Evolutionary conservation across 805 yeast species (phyloP).

Genomic region (Saturnispora halmiae): DNA sequence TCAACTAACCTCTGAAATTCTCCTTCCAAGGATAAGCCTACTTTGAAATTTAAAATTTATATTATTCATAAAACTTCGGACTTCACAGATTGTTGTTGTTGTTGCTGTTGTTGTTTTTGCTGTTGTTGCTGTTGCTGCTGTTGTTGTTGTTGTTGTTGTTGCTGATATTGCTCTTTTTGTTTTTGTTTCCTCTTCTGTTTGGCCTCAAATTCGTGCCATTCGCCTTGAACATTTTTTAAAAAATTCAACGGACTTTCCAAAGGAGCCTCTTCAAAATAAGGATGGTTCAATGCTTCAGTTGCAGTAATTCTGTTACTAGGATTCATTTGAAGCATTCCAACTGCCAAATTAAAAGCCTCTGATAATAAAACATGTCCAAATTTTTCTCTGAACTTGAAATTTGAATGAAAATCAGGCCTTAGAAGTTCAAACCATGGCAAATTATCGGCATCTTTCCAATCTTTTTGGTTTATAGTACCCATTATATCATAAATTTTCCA

Average conservation of each 20-base stretch:
- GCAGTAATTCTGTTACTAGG: conserved; percentile 66
- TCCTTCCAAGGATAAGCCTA: too few species aligned
- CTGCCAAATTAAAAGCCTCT: conserved; percentile 56
- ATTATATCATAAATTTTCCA: conserved; percentile 65
- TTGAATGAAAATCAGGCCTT: conserved; percentile 42
- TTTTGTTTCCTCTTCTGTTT: conserved; percentile 54
- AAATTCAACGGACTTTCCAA: conserved; percentile 48
- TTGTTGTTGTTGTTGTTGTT: conserved; percentile 49
- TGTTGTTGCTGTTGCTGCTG: conserved; percentile 1
- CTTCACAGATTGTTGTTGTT: not conserved
- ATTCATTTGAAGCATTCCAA: conserved; percentile 52
- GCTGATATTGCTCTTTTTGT: conserved; percentile 17
- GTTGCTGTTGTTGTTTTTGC: not conserved
- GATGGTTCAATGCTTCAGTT: conserved; percentile 54
- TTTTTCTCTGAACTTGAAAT: conserved; percentile 32
- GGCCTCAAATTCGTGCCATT: conserved; percentile 97
- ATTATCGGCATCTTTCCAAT: conserved; percentile 71
- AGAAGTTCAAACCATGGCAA: conserved; percentile 92
- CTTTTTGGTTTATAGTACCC: conserved; percentile 72
- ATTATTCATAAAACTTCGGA: not conserved
- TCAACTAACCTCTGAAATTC: too few species aligned
- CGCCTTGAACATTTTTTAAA: conserved; percentile 55
- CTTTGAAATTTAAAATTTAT: too few species aligned
- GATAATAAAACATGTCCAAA: conserved; percentile 38
- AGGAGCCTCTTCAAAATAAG: conserved; percentile 67